Base-by-base conservation (phyloP, 2,329 filamentous ascomycete species). In the Penicillium griseofulvum region DNA sequence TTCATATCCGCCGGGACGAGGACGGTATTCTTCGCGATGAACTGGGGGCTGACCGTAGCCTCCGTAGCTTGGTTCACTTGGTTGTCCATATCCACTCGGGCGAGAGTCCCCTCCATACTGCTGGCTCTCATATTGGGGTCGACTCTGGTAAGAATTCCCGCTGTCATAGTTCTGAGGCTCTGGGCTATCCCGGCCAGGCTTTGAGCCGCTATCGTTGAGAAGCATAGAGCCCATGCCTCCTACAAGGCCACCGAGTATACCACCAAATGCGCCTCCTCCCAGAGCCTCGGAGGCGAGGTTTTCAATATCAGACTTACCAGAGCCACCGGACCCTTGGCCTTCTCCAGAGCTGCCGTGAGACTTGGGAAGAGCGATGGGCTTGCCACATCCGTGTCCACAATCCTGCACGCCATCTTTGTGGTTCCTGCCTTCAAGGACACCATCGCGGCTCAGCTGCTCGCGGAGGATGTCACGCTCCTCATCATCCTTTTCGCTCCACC, bases 321-420 rank as follows among this genome's bases (percentile, higher is more conserved):
- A 54, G 52, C 64, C 42, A 50, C 60, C 54, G 16, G 63, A 53
- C 17, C 57, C 53, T n/a, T 60, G 47, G 34, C 55, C 60, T 48
- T 57, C 56, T 24, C 60, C 60, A 8, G 60, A 65, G n/a, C 55
- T 62, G 43, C 65, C 57, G 49, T 59, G 70, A 55, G 61, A 66
- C 50, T 89, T 91, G 59, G 86, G 85, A 83, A 95, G 89, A 60
- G 86, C 83, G 11, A 96, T 79, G 16, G 85, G 85, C 73, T 91
- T 91, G 57, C 89, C 86, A 68, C 91, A 96, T 49, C 91, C 91
- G 69, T 96, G 90, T 6, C 92, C 92, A 49, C 83, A 87, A 72
- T 97, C 91, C 16, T 91, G 76, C 11, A 93, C 87, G 28, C 90
- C 90, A 65, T 90, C 86, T 73, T 90, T 93, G 76, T 97, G 92